These are phyloP conservation scores for Carex sylvatica DNA, from an alignment of 202 grass and related monocot species.

Conservation along the genomic window DNA sequence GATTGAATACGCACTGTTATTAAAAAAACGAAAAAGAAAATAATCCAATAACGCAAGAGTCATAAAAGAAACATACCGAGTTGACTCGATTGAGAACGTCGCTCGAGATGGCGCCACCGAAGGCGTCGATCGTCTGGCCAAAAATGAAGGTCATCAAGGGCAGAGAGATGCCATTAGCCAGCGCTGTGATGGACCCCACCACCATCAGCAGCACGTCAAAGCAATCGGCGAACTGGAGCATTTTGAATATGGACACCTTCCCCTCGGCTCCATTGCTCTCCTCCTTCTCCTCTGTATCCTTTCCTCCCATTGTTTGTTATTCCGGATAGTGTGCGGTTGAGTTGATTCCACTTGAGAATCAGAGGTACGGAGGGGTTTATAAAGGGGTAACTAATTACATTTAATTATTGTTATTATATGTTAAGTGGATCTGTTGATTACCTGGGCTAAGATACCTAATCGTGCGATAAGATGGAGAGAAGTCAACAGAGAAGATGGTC, in stretches of 20 bases:
- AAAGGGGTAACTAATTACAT: neutral
- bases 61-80: slow-evolving; percentile 31
- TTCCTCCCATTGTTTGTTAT: slow-evolving; percentile 20
- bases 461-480: neutral
- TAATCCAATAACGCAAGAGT: neutral
- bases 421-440: neutral
- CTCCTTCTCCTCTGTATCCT: slow-evolving; percentile 14
- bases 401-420: neutral
- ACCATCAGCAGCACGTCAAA: slow-evolving; percentile 54
- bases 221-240: slow-evolving; percentile 60
- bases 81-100: slow-evolving; percentile 52
- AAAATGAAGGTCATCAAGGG: slow-evolving; percentile 74
- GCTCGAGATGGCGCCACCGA: slow-evolving; percentile 34
- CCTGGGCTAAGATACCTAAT: neutral
- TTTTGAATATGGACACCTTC: slow-evolving; percentile 39
- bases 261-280: neutral
- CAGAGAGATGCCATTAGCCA: slow-evolving; percentile 67
- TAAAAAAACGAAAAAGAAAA: neutral
- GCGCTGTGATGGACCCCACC: slow-evolving; percentile 43
- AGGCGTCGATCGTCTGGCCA: slow-evolving; percentile 63
- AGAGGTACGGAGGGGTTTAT: neutral
- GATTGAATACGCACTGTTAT: too few relatives aligned
- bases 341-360: neutral
- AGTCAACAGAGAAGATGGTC: neutral
- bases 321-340: neutral